Evolutionary conservation across 2,329 filamentous ascomycete genomes (phyloP).

Genomic region (Clathrospora elynae): DNA sequence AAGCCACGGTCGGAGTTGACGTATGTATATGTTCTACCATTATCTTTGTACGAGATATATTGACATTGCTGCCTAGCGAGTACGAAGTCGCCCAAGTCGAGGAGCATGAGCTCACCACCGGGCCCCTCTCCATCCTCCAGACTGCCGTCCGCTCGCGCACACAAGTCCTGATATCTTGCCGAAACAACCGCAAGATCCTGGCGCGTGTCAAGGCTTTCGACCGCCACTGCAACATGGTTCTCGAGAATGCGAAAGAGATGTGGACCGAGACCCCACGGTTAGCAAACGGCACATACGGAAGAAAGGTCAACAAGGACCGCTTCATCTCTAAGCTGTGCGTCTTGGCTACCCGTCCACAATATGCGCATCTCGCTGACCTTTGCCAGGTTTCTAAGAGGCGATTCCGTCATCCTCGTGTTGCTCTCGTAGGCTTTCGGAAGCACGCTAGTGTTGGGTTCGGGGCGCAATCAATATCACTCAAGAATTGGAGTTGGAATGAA

Average conservation of each 20-base stretch:
- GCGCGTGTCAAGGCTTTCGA: slow-evolving; percentile 98
- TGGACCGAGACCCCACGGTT: slow-evolving; percentile 93
- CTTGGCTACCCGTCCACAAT: not conserved
- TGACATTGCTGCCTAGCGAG: slow-evolving; percentile 63
- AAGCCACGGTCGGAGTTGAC: slow-evolving; percentile 91
- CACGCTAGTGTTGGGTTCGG: slow-evolving; percentile 14
- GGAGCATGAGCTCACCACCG: slow-evolving; percentile 78
- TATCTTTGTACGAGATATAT: slow-evolving; percentile 9
- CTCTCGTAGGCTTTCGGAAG: slow-evolving; percentile 63
- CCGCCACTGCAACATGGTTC: slow-evolving; percentile 97
- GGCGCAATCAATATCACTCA: slow-evolving; percentile 17
- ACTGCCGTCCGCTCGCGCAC: slow-evolving; percentile 93
- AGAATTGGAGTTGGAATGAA: slow-evolving; percentile 34
- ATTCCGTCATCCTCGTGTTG: slow-evolving; percentile 85
- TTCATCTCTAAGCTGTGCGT: slow-evolving; percentile 97
- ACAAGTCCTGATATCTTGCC: slow-evolving; percentile 95
- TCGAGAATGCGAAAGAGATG: slow-evolving; percentile 99
- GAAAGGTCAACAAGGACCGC: slow-evolving; percentile 93
- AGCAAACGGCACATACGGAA: slow-evolving; percentile 83
- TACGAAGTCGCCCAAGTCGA: slow-evolving; percentile 86
- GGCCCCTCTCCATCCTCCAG: slow-evolving; percentile 90
- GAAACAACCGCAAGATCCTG: slow-evolving; percentile 97
- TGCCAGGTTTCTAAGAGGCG: slow-evolving; percentile 78
- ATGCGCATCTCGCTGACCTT: slow-evolving; percentile 18
- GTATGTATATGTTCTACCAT: slow-evolving; percentile 61